Conservation (phyloP, 1,284 basidiomycete species). For the Laetiporus sulphureus region DNA sequence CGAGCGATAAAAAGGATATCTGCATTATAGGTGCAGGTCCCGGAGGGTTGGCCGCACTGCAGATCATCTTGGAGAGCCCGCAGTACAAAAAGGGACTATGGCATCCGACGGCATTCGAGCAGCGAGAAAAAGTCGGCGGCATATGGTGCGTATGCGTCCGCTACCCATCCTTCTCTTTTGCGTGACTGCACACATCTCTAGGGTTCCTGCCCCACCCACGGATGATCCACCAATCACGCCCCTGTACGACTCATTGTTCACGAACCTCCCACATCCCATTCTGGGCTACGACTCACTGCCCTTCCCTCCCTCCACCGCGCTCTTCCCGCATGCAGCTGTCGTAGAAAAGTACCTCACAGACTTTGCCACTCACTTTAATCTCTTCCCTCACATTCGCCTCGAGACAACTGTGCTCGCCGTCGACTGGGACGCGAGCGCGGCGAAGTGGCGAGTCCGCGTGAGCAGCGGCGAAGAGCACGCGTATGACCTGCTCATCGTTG, state of each 20-base stretch:
- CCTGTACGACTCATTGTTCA: slow-evolving; percentile 68
- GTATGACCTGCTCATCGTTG: slow-evolving; percentile 61
- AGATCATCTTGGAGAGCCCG: slow-evolving; percentile 49
- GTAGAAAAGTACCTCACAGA: slow-evolving; percentile 57
- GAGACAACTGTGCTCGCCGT: slow-evolving; percentile 40
- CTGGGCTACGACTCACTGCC: slow-evolving; percentile 60
- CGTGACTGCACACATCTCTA: slow-evolving; percentile 20
- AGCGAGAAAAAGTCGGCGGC: slow-evolving; percentile 60
- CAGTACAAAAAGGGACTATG: slow-evolving; percentile 53
- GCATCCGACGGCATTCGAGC: slow-evolving; percentile 53
- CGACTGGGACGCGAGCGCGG: slow-evolving; percentile 24
- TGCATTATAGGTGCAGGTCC: slow-evolving; percentile 68
- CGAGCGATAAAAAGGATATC: slow-evolving; percentile 26
- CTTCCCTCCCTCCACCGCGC: slow-evolving; percentile 63
- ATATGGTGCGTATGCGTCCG: slow-evolving; percentile 48
- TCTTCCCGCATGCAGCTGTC: slow-evolving; percentile 52
- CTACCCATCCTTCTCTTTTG: background rate
- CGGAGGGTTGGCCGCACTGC: slow-evolving; percentile 60
- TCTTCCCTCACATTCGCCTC: slow-evolving; percentile 50
- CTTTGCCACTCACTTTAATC: slow-evolving; percentile 51
- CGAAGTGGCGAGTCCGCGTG: slow-evolving; percentile 40
- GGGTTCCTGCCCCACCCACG: slow-evolving; percentile 48
- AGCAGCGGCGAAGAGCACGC: slow-evolving; percentile 21
- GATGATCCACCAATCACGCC: slow-evolving; percentile 56
- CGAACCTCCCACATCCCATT: slow-evolving; percentile 69